Conservation (phyloP, 805 yeast genomes). For the Nakazawaea peltata region DNA sequence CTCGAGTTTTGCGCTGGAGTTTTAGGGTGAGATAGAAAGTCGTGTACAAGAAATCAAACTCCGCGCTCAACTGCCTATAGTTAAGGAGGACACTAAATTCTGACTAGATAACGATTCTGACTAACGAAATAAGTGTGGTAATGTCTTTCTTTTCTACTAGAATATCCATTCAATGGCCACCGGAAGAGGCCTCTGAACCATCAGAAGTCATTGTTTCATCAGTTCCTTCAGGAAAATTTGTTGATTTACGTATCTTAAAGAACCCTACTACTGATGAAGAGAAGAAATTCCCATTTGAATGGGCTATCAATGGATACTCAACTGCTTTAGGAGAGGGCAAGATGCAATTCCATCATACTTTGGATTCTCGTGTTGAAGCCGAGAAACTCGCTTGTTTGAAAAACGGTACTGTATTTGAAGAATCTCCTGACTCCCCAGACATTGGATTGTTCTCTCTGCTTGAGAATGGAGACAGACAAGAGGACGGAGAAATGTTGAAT, state of each 20-base stretch:
- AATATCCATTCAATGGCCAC: conserved; percentile 45
- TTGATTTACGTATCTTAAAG: conserved; percentile 35
- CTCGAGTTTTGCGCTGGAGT: no score
- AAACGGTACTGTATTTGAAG: conserved; percentile 9
- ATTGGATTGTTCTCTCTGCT: conserved; percentile 35
- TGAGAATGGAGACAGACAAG: conserved; percentile 34
- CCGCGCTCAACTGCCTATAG: no score
- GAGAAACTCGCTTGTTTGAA: conserved; percentile 10
- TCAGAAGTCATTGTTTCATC: conserved; percentile 42
- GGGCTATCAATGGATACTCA: conserved; percentile 51
- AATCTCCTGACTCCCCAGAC: conserved; percentile 25
- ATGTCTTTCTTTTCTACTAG: conserved; percentile 33
- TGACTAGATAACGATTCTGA: no score
- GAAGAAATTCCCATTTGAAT: conserved; percentile 40
- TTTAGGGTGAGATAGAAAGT: no score
- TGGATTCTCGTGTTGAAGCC: conserved; percentile 19
- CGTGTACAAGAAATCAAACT: no score
- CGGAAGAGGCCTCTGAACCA: conserved; percentile 29
- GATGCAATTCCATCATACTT: conserved; percentile 30
- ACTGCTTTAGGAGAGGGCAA: conserved; percentile 25
- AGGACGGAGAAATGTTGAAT: conserved; percentile 41
- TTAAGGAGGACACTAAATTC: no score
- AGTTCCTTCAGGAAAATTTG: conserved; percentile 35
- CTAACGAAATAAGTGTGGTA: no score
- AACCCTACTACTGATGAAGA: conserved; percentile 18